phyloP scores from a whole-genome alignment of 164 flowering plant genomes.

The Stephania yunnanensis region DNA sequence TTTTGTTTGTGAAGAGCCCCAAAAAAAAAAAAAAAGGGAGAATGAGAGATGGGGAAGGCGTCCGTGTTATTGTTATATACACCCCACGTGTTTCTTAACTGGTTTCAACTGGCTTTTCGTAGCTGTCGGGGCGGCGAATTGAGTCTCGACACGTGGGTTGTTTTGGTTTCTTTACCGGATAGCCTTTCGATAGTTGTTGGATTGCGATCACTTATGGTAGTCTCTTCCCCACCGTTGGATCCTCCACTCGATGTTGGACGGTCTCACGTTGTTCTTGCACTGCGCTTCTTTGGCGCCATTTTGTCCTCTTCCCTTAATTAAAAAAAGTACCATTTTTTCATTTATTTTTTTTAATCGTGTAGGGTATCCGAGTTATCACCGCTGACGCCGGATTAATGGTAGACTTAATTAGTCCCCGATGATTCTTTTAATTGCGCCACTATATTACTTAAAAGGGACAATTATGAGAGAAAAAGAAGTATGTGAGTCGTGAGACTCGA shows the following conservation, averaged over 20 bases:
- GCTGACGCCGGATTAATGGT: no score
- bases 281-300: not conserved
- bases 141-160: slow-evolving; percentile 7
- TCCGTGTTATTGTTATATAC: not conserved
- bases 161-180: not conserved
- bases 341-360: no score
- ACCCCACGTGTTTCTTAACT: not conserved
- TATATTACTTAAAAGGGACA: no score
- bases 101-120: slow-evolving; percentile 6
- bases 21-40: not conserved
- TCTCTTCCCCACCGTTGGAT: slow-evolving; percentile 6
- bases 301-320: no score
- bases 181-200: slow-evolving; percentile 3
- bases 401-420: no score
- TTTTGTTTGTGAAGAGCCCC: not conserved
- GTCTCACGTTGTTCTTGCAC: not conserved
- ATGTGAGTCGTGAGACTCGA: no score
- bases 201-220: not conserved
- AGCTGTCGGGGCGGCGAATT: slow-evolving; percentile 5
- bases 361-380: no score
- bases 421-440: no score
- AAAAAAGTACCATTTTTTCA: no score
- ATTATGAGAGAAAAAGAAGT: no score
- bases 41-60: not conserved
- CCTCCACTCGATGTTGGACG: not conserved